A percentile compares a stretch with the other conserved stretches of the same genome.
phyloP scores from a whole-genome alignment of 2,329 filamentous ascomycete genomes.

The Aspergillus quadrilineatus region DNA sequence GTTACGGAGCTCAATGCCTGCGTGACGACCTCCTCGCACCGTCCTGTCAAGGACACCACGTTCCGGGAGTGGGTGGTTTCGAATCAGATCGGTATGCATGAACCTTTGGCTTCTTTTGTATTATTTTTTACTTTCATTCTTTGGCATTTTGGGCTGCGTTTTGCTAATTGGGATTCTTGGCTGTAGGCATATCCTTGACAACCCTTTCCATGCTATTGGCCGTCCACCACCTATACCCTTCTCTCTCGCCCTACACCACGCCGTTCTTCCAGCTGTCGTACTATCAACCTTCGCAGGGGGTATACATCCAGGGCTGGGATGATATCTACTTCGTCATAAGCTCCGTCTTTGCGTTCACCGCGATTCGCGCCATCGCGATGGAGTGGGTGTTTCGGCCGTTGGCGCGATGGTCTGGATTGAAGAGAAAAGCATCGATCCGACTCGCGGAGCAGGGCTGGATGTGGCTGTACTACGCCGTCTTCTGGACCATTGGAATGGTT shows the following conservation, averaged over 20 bases:
- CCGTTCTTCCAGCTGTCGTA: constrained; percentile 90
- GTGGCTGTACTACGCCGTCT: constrained; percentile 75
- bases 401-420: constrained; percentile 69
- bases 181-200: constrained; percentile 76
- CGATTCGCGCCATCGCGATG: constrained; percentile 78
- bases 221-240: constrained; percentile 78
- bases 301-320: constrained; percentile 75
- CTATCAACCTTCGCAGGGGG: constrained; percentile 65
- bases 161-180: constrained; percentile 4
- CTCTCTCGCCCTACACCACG: constrained; percentile 72
- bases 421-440: constrained; percentile 73
- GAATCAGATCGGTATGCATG: constrained; percentile 72
- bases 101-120: not conserved
- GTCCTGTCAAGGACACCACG: constrained; percentile 39
- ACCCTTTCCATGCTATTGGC: constrained; percentile 79
- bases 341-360: constrained; percentile 82
- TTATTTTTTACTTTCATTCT: not conserved
- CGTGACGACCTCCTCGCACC: constrained; percentile 34
- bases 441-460: constrained; percentile 96
- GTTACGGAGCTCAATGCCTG: constrained; percentile 43
- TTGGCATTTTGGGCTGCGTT: not conserved
- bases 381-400: constrained; percentile 82
- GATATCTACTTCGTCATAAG: constrained; percentile 75
- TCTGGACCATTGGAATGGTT: constrained; percentile 84
- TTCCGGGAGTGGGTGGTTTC: constrained; percentile 65